Percentiles rank a stretch among this genome's conserved stretches.
Evolutionary conservation across 768 basidiomycete species (phyloP).

Genomic region (Serendipita sp.): DNA sequence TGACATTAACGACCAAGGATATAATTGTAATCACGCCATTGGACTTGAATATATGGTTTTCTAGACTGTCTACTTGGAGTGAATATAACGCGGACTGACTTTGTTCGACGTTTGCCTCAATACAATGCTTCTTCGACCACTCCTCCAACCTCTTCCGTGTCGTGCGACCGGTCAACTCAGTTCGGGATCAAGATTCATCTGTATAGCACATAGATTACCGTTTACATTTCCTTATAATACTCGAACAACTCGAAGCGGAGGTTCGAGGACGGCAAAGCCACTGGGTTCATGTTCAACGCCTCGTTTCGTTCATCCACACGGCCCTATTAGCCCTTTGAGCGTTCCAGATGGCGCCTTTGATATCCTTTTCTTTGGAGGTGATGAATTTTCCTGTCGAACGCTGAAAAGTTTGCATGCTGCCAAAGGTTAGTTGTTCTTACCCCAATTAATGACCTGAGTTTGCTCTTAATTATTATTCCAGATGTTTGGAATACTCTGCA

Average conservation of each 20-base stretch:
- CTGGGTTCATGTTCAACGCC: too few species aligned
- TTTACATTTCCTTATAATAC: too few species aligned
- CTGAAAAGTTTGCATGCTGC: slow-evolving; percentile 47
- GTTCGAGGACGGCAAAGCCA: too few species aligned
- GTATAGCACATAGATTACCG: too few species aligned
- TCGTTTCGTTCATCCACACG: background rate
- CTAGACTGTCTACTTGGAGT: too few species aligned
- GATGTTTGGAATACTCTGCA: slow-evolving; percentile 61
- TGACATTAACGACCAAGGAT: background rate
- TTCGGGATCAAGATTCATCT: too few species aligned
- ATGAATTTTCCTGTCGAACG: slow-evolving; percentile 69
- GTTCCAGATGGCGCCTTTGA: slow-evolving; percentile 25
- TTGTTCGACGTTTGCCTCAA: too few species aligned
- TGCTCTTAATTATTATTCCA: slow-evolving; percentile 17
- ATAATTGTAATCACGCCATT: background rate
- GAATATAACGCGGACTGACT: too few species aligned
- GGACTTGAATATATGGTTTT: background rate
- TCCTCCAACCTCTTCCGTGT: too few species aligned
- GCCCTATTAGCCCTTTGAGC: background rate
- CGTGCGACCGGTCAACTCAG: too few species aligned
- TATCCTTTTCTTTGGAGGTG: slow-evolving; percentile 80
- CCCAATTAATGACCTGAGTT: background rate
- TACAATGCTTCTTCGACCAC: too few species aligned
- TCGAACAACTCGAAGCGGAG: too few species aligned
- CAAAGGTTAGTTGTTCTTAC: slow-evolving; percentile 29